Evolutionary conservation across 176 grass and related monocot genomes (phyloP).

Genomic region (Themeda triandra): DNA sequence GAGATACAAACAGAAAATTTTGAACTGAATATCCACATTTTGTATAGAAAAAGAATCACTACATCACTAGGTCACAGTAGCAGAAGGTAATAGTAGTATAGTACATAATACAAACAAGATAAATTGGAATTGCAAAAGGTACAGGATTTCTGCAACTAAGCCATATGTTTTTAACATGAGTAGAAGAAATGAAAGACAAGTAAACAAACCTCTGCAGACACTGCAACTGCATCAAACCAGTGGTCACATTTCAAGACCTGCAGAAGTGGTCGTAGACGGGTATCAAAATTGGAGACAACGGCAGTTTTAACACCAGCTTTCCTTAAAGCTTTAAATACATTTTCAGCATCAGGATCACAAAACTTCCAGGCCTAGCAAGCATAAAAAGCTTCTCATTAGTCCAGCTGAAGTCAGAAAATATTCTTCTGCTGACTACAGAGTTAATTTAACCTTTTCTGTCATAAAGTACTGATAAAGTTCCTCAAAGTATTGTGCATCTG

Average conservation of each 20-base stretch:
- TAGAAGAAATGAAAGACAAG: neutral
- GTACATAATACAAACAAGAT: neutral
- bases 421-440: neutral
- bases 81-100: neutral
- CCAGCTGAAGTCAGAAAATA: neutral
- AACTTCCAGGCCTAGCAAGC: slow-evolving; percentile 72
- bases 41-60: neutral
- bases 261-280: slow-evolving; percentile 66
- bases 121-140: neutral
- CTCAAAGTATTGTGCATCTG: slow-evolving; percentile 75
- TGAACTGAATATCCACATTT: neutral
- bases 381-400: slow-evolving; percentile 30
- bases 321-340: slow-evolving; percentile 63
- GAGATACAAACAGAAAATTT: neutral
- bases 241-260: slow-evolving; percentile 67
- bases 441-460: slow-evolving; percentile 62
- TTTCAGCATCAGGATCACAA: slow-evolving; percentile 72
- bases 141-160: neutral
- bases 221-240: slow-evolving; percentile 87
- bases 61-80: neutral
- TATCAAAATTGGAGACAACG: slow-evolving; percentile 83
- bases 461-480: slow-evolving; percentile 81
- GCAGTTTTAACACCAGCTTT: slow-evolving; percentile 74
- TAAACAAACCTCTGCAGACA: slow-evolving; percentile 65
- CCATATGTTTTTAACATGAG: neutral